Percentiles rank a stretch among this genome's conserved stretches.
Conservation (phyloP, 129 eudicot genomes). For the Smallanthus sonchifolius region DNA sequence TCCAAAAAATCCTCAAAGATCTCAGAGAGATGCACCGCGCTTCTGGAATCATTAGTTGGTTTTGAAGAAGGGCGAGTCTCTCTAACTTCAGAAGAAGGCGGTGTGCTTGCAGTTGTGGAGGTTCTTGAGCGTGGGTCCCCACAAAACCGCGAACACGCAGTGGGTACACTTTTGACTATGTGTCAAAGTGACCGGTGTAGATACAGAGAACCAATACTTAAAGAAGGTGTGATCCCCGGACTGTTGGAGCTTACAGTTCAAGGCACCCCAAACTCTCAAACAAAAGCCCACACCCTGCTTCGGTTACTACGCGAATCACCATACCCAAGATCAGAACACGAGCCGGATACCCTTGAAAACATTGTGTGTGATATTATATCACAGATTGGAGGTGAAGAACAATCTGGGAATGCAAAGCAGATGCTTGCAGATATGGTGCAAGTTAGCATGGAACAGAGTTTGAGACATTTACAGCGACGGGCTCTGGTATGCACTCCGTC, state of each 20-base stretch:
- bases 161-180: conserved; percentile 74
- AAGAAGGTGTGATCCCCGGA: conserved; percentile 96
- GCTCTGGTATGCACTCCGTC: conserved; percentile 83
- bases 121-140: conserved; percentile 79
- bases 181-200: conserved; percentile 65
- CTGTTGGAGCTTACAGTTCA: conserved; percentile 93
- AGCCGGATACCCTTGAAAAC: conserved; percentile 74
- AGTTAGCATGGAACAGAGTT: conserved; percentile 95
- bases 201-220: conserved; percentile 83
- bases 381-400: conserved; percentile 81
- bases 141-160: conserved; percentile 93
- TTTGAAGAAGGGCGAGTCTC: conserved; percentile 66
- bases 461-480: conserved; percentile 80
- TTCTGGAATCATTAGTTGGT: conserved; percentile 57
- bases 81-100: conserved; percentile 69
- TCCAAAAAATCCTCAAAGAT: conserved; percentile 73
- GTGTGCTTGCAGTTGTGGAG: conserved; percentile 91
- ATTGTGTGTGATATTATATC: conserved; percentile 77
- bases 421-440: conserved; percentile 98
- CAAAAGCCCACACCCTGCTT: conserved; percentile 67
- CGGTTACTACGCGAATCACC: conserved; percentile 74
- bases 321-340: conserved; percentile 63
- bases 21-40: conserved; percentile 68
- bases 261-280: conserved; percentile 67
- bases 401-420: conserved; percentile 82